Conservation (phyloP, 495 filamentous ascomycete genomes). For the Xylaria acuta region DNA sequence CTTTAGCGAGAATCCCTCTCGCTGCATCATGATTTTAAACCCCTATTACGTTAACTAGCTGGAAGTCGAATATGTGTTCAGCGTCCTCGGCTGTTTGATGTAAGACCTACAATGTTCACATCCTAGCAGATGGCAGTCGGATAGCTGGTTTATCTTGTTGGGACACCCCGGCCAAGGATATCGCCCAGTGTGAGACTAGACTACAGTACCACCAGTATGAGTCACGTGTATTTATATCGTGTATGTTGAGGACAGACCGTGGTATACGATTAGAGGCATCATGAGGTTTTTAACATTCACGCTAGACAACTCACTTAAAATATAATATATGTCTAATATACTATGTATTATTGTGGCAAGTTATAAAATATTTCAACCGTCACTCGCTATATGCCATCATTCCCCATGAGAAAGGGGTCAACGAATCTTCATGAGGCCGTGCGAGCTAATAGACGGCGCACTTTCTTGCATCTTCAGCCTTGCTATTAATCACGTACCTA, state of each 20-base stretch:
- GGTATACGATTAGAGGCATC: neutral
- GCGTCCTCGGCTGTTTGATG: neutral
- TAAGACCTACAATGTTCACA: neutral
- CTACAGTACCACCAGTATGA: neutral
- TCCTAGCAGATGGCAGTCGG: neutral
- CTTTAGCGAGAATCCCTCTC: neutral
- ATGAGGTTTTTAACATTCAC: neutral
- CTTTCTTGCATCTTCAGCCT: neutral
- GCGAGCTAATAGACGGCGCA: neutral
- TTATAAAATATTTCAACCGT: neutral
- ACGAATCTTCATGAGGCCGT: too few species aligned
- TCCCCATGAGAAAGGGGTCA: neutral
- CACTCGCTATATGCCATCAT: neutral
- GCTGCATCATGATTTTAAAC: neutral
- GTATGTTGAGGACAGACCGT: neutral
- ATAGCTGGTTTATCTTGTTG: neutral
- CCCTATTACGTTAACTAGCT: neutral
- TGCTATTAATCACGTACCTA: neutral
- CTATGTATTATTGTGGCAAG: neutral
- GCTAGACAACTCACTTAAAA: neutral
- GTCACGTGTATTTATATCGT: slow-evolving; percentile 10
- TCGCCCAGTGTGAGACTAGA: neutral
- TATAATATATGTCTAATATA: neutral
- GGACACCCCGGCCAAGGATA: neutral
- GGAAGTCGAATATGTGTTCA: neutral